These are phyloP conservation scores for Fraxinus paxiana DNA, from an alignment of 305 asterid genomes.

Conservation along the genomic window DNA sequence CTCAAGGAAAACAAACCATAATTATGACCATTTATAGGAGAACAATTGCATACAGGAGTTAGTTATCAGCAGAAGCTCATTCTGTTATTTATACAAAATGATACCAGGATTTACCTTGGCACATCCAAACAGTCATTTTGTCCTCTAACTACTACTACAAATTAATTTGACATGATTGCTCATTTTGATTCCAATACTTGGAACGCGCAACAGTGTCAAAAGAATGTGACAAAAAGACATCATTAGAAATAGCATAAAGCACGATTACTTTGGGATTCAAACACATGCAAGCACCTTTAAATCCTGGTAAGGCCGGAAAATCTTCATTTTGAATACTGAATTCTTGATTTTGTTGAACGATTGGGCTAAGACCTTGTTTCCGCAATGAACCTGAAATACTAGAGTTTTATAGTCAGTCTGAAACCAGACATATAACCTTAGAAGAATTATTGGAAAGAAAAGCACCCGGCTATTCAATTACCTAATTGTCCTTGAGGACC, in stretches of 20 bases:
- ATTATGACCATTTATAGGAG: background rate
- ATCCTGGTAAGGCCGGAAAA: constrained; percentile 97
- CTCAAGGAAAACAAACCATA: constrained; percentile 10
- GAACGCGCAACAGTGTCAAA: background rate
- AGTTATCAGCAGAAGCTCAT: constrained; percentile 1
- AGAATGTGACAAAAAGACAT: constrained; percentile 2
- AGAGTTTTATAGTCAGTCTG: constrained; percentile 22
- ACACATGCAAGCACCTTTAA: constrained; percentile 58
- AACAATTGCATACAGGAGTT: background rate
- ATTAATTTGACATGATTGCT: constrained; percentile 9
- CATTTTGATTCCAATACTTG: background rate
- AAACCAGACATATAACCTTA: constrained; percentile 22
- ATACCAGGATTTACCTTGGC: background rate
- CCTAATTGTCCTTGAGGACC: constrained; percentile 96
- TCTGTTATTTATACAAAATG: background rate
- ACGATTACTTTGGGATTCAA: constrained; percentile 4
- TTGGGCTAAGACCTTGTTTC: constrained; percentile 83
- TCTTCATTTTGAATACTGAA: constrained; percentile 99
- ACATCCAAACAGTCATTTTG: background rate
- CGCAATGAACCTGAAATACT: constrained; percentile 76
- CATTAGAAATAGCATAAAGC: constrained; percentile 4
- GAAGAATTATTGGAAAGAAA: constrained; percentile 6
- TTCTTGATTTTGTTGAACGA: constrained; percentile 96
- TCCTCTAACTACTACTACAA: background rate
- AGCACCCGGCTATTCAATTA: constrained; percentile 32